phyloP scores from a whole-genome alignment of 2,329 filamentous ascomycete genomes.

The Fusarium gaditjirri region DNA sequence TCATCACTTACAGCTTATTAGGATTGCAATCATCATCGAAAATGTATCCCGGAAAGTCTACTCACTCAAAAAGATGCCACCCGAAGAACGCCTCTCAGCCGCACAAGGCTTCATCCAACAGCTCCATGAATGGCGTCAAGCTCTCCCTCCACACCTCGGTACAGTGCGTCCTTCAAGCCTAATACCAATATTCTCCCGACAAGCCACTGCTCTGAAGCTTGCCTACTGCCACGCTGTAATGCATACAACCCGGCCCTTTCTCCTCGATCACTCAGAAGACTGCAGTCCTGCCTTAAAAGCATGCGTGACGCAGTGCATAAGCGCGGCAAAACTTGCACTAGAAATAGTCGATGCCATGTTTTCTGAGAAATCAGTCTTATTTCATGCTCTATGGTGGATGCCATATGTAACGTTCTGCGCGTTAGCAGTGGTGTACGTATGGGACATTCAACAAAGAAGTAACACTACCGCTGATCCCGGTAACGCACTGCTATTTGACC shows the following conservation, averaged over 20 bases:
- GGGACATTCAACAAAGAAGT: slow-evolving; percentile 49
- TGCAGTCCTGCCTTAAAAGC: slow-evolving; percentile 13
- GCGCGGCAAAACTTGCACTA: slow-evolving; percentile 47
- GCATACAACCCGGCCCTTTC: slow-evolving; percentile 64
- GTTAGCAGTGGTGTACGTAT: slow-evolving; percentile 64
- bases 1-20: neutral
- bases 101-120: slow-evolving; percentile 52
- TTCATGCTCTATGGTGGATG: slow-evolving; percentile 63
- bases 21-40: slow-evolving; percentile 53
- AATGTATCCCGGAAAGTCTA: slow-evolving; percentile 54
- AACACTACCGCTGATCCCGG: slow-evolving; percentile 4
- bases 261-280: slow-evolving; percentile 52
- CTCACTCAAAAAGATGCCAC: slow-evolving; percentile 49
- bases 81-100: slow-evolving; percentile 51
- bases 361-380: slow-evolving; percentile 48
- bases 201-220: slow-evolving; percentile 63
- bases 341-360: slow-evolving; percentile 56
- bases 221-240: slow-evolving; percentile 67
- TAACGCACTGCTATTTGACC: slow-evolving; percentile 22
- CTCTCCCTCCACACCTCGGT: slow-evolving; percentile 56
- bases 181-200: slow-evolving; percentile 57
- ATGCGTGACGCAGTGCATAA: slow-evolving; percentile 56
- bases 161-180: slow-evolving; percentile 57
- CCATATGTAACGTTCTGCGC: slow-evolving; percentile 66
- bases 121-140: slow-evolving; percentile 53